Conservation (phyloP, 2,329 filamentous ascomycete species). For the Tolypocladium paradoxum region DNA sequence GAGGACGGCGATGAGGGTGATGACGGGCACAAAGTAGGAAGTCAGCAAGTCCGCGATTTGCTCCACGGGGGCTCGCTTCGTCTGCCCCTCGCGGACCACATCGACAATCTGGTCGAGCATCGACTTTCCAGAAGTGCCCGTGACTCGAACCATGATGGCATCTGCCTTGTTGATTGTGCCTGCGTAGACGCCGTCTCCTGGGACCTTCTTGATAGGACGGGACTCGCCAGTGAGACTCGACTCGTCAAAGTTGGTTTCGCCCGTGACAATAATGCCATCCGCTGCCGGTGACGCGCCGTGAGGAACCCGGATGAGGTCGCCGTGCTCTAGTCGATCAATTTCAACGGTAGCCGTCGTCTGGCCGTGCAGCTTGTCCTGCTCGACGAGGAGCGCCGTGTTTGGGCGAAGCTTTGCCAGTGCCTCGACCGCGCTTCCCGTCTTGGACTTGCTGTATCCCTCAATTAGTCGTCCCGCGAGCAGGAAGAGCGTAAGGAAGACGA, state of each 20-base stretch:
- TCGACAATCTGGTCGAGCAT: constrained; percentile 75
- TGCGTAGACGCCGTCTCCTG: constrained; percentile 56
- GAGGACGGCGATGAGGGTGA: constrained; percentile 56
- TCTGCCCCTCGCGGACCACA: constrained; percentile 67
- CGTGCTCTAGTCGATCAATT: constrained; percentile 64
- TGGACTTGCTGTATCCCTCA: constrained; percentile 86
- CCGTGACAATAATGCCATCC: constrained; percentile 59
- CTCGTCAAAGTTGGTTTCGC: constrained; percentile 68
- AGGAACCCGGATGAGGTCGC: constrained; percentile 63
- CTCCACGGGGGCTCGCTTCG: constrained; percentile 64
- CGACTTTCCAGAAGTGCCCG: constrained; percentile 53
- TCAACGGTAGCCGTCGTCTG: constrained; percentile 31
- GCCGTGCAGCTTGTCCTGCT: constrained; percentile 23
- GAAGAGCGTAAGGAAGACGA: constrained; percentile 85
- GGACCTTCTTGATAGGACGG: constrained; percentile 49
- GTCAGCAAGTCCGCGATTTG: constrained; percentile 63
- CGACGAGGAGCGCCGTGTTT: constrained; percentile 61
- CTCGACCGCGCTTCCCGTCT: constrained; percentile 76
- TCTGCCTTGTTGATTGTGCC: constrained; percentile 64
- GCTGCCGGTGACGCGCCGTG: constrained; percentile 77
- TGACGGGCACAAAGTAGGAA: constrained; percentile 64
- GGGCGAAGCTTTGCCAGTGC: constrained; percentile 70
- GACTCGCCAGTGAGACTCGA: constrained; percentile 81
- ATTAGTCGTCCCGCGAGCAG: constrained; percentile 64
- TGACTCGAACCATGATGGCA: constrained; percentile 52